These are phyloP conservation scores for Calophaca sinica DNA, from an alignment of 306 rosid genomes.

Conservation along the genomic window DNA sequence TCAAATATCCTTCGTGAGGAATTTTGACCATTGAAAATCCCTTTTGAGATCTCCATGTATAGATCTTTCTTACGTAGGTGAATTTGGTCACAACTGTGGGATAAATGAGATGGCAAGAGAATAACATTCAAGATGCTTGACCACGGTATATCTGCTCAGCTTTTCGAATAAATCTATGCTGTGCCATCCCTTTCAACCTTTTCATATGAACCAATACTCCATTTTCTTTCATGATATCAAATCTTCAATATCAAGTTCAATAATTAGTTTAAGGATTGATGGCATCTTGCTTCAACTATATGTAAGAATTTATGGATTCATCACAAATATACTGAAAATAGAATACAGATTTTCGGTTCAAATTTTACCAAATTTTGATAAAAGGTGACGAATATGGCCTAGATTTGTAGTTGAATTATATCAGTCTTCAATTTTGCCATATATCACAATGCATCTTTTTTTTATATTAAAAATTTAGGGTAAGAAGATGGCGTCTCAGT, in stretches of 20 bases:
- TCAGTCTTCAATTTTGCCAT: neutral
- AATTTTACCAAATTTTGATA: too few relatives aligned
- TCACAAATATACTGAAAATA: too few relatives aligned
- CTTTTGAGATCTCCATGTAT: constrained; percentile 16
- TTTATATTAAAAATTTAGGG: too few relatives aligned
- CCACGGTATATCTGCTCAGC: constrained; percentile 22
- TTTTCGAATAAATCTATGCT: constrained; percentile 23
- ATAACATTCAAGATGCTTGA: constrained; percentile 30
- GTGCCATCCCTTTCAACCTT: constrained; percentile 27
- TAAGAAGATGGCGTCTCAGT: too few relatives aligned
- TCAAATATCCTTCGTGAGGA: neutral
- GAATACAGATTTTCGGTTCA: too few relatives aligned
- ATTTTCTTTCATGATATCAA: constrained; percentile 3
- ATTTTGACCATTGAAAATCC: constrained; percentile 37
- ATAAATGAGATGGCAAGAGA: constrained; percentile 38
- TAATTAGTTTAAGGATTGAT: neutral
- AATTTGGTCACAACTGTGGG: constrained; percentile 46
- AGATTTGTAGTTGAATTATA: neutral
- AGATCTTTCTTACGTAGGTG: neutral
- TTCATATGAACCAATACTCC: constrained; percentile 23
- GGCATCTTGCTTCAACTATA: too few relatives aligned
- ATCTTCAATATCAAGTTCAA: neutral
- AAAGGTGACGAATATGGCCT: neutral
- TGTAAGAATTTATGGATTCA: neutral
- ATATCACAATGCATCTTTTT: too few relatives aligned